phyloP scores from a whole-genome alignment of 2,329 filamentous ascomycete species.

The Neonectria faginata region DNA sequence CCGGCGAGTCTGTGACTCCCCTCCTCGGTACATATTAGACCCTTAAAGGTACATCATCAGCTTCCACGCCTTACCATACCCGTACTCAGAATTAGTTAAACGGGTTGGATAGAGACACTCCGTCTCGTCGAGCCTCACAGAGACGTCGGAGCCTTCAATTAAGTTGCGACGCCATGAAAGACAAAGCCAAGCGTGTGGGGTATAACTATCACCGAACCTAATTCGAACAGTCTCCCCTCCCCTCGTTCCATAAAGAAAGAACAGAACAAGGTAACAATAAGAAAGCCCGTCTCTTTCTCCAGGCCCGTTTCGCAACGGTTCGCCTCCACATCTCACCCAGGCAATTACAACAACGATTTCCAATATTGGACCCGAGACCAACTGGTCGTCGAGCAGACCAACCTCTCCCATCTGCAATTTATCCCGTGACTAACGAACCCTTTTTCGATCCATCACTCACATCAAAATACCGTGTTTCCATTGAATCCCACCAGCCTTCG shows the following conservation, averaged over 20 bases:
- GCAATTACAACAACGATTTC: constrained; percentile 37
- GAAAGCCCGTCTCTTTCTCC: constrained; percentile 30
- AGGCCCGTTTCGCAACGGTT: constrained; percentile 31
- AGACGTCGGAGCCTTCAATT: not conserved
- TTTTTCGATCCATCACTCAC: constrained; percentile 12
- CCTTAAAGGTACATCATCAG: not conserved
- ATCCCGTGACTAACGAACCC: constrained; percentile 24
- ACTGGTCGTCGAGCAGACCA: constrained; percentile 13
- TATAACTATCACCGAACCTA: constrained; percentile 46
- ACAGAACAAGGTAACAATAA: constrained; percentile 34
- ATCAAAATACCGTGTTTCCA: constrained; percentile 21
- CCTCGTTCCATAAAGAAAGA: constrained; percentile 28
- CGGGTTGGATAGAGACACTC: not conserved
- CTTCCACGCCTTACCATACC: not conserved
- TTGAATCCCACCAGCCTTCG: constrained; percentile 26
- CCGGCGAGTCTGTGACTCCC: not conserved
- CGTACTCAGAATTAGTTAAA: not conserved
- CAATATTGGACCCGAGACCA: constrained; percentile 17
- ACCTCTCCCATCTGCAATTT: constrained; percentile 30
- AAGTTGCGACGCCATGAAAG: constrained; percentile 30
- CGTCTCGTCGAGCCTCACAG: not conserved
- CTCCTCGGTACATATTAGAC: not conserved
- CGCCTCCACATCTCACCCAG: constrained; percentile 33
- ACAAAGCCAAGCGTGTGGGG: constrained; percentile 46
- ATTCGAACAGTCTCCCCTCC: constrained; percentile 40